Conservation (phyloP, 2,329 filamentous ascomycete genomes). For the Onygenales sp. region DNA sequence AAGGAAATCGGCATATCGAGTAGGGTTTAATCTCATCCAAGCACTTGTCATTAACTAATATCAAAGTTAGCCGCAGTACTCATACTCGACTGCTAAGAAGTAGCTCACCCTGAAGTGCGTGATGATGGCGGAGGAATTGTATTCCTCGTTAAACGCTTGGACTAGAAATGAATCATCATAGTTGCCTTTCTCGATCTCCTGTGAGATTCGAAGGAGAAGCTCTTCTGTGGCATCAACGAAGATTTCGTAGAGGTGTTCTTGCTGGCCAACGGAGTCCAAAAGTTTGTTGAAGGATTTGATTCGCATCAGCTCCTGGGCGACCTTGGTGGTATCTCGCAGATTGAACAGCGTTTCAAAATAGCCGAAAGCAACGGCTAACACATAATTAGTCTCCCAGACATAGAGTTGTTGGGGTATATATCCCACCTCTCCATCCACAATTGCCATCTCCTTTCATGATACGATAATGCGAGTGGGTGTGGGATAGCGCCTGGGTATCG, state of each 20-base stretch:
- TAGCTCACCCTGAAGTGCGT: conserved; percentile 61
- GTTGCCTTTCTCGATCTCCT: conserved; percentile 44
- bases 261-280: conserved; percentile 59
- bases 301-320: conserved; percentile 62
- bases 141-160: conserved; percentile 63
- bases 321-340: conserved; percentile 52
- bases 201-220: conserved; percentile 55
- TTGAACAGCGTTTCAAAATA: conserved; percentile 83
- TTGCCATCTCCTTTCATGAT: conserved; percentile 87
- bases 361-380: conserved; percentile 74
- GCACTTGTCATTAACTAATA: conserved; percentile 69
- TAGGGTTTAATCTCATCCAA: conserved; percentile 67
- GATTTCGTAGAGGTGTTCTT: conserved; percentile 65
- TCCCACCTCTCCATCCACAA: conserved; percentile 93
- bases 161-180: conserved; percentile 51
- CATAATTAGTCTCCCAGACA: conserved; percentile 7
- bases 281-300: conserved; percentile 62
- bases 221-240: conserved; percentile 67
- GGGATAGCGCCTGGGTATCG: conserved; percentile 57
- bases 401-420: conserved; percentile 12
- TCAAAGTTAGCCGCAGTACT: conserved; percentile 5
- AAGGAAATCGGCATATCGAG: conserved; percentile 64
- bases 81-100: not conserved
- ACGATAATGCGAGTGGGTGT: conserved; percentile 79
- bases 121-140: conserved; percentile 63